Evolutionary conservation across 192 early-diverging fungal species (phyloP).

Genomic region (Dissophora globulifera): DNA sequence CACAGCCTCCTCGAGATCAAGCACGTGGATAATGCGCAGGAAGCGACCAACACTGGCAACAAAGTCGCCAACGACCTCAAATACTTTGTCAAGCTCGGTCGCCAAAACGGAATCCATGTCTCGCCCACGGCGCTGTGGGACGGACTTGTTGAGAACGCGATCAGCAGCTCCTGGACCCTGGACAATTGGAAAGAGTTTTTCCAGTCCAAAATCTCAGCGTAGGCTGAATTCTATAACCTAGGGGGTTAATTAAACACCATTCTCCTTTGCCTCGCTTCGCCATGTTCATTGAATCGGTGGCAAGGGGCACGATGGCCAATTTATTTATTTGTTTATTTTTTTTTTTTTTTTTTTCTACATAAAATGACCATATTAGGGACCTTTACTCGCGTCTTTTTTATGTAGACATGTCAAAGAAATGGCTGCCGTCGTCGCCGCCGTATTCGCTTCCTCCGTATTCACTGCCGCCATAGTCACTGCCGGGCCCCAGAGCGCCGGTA

Average conservation of each 20-base stretch:
- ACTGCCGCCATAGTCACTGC: constrained; percentile 49
- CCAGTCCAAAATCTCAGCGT: constrained; percentile 35
- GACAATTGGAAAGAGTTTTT: constrained; percentile 74
- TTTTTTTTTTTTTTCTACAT: too few species aligned
- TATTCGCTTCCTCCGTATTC: constrained; percentile 52
- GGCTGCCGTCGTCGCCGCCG: constrained; percentile 35
- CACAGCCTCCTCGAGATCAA: too few species aligned
- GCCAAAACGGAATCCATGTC: constrained; percentile 81
- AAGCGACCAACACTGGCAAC: constrained; percentile 72
- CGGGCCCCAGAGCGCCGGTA: constrained; percentile 8
- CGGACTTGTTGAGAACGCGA: constrained; percentile 68
- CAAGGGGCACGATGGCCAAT: too few species aligned
- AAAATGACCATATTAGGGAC: too few species aligned
- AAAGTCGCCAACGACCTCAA: constrained; percentile 76
- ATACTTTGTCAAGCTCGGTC: constrained; percentile 69
- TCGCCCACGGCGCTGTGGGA: constrained; percentile 80
- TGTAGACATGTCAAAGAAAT: constrained; percentile 39
- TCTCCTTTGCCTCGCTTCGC: too few species aligned
- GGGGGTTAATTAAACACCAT: too few species aligned
- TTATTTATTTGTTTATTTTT: too few species aligned
- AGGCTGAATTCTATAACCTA: too few species aligned
- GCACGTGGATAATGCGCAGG: too few species aligned
- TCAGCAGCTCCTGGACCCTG: constrained; percentile 75
- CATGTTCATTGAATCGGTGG: too few species aligned
- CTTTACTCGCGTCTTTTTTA: neutral